These are phyloP conservation scores for Microcera coccophila DNA, from an alignment of 2,329 filamentous ascomycete genomes.

Conservation along the genomic window DNA sequence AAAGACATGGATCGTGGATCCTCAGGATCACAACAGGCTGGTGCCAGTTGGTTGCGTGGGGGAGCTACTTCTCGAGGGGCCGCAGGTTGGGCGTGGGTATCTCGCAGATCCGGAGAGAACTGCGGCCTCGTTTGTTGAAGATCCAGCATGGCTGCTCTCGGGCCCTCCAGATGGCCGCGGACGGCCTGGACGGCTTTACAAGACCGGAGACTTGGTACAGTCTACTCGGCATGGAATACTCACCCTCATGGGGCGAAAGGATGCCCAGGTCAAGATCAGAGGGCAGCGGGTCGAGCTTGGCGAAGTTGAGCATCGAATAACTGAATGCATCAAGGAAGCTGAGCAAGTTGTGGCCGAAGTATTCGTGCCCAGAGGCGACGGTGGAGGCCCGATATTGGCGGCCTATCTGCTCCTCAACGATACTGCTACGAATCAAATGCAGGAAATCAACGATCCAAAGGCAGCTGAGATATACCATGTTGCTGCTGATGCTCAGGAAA, in stretches of 20 bases:
- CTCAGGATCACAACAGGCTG: slow-evolving; percentile 34
- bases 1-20: slow-evolving; percentile 41
- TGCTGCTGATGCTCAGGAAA: too few species aligned
- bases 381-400: too few species aligned
- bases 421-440: too few species aligned
- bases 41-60: slow-evolving; percentile 41
- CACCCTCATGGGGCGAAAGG: slow-evolving; percentile 22
- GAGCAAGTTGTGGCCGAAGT: too few species aligned
- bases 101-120: slow-evolving; percentile 50
- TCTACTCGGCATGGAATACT: slow-evolving; percentile 30
- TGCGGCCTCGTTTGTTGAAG: slow-evolving; percentile 45
- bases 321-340: too few species aligned
- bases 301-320: too few species aligned
- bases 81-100: slow-evolving; percentile 52
- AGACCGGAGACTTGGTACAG: slow-evolving; percentile 23
- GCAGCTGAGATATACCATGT: too few species aligned
- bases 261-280: slow-evolving; percentile 28
- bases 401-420: too few species aligned
- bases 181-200: slow-evolving; percentile 19
- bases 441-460: too few species aligned
- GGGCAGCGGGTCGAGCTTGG: too few species aligned
- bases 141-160: slow-evolving; percentile 41
- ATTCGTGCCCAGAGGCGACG: too few species aligned
- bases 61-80: slow-evolving; percentile 45
- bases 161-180: slow-evolving; percentile 29